These are phyloP conservation scores for Zoysia japonica DNA, from an alignment of 176 grass and related monocot genomes.

Conservation along the genomic window DNA sequence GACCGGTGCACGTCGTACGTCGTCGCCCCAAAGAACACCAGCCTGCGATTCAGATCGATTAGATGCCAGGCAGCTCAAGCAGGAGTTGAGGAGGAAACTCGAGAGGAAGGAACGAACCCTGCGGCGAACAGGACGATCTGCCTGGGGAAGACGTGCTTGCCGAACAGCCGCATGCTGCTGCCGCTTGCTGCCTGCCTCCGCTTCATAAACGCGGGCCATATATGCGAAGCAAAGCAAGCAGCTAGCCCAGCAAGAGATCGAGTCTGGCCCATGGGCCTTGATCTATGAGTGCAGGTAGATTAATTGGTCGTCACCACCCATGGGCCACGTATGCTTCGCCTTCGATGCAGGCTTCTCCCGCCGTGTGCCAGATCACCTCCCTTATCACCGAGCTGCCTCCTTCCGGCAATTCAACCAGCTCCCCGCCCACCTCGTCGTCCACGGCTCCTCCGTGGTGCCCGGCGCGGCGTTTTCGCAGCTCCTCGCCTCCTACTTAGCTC, in stretches of 20 bases:
- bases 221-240: not conserved
- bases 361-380: too few species aligned
- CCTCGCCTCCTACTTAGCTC: too few species aligned
- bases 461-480: too few species aligned
- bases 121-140: conserved; percentile 53
- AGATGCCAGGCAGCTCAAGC: not conserved
- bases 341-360: conserved; percentile 10
- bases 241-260: not conserved
- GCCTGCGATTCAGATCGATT: conserved; percentile 12
- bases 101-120: conserved; percentile 23
- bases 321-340: not conserved
- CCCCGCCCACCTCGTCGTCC: too few species aligned
- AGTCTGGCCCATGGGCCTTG: not conserved
- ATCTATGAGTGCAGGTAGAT: not conserved
- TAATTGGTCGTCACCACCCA: not conserved
- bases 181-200: not conserved
- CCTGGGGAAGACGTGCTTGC: conserved; percentile 64
- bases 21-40: conserved; percentile 70
- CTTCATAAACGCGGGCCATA: not conserved
- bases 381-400: too few species aligned
- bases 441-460: too few species aligned
- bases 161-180: conserved; percentile 53
- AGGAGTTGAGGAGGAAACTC: not conserved
- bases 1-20: conserved; percentile 93
- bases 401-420: too few species aligned